Conservation (phyloP, 768 basidiomycete genomes). For the Lactarius hatsudake region DNA sequence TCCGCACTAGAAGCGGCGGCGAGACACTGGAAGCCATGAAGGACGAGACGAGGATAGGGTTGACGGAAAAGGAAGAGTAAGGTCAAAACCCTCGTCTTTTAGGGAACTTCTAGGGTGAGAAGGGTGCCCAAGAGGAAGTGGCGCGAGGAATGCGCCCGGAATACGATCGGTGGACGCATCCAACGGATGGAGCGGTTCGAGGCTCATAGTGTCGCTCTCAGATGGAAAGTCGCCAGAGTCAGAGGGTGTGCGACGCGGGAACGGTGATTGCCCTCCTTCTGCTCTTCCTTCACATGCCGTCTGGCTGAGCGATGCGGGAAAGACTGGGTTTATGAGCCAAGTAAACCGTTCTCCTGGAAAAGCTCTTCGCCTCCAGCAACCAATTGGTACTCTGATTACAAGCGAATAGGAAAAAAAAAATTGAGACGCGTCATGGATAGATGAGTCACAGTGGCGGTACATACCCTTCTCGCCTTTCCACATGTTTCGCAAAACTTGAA, state of each 20-base stretch:
- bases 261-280: slow-evolving; percentile 14
- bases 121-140: slow-evolving; percentile 26
- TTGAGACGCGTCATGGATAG: slow-evolving; percentile 3
- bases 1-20: slow-evolving; percentile 37
- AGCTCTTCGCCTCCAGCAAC: slow-evolving; percentile 81
- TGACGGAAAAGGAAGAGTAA: slow-evolving; percentile 21
- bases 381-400: slow-evolving; percentile 60
- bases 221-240: slow-evolving; percentile 23
- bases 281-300: slow-evolving; percentile 42
- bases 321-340: slow-evolving; percentile 40
- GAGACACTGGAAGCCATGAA: slow-evolving; percentile 18
- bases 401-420: slow-evolving; percentile 23
- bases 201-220: slow-evolving; percentile 7
- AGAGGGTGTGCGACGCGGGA: slow-evolving; percentile 36
- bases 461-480: slow-evolving; percentile 80
- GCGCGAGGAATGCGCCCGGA: slow-evolving; percentile 9
- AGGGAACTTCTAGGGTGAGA: slow-evolving; percentile 3
- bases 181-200: slow-evolving; percentile 7
- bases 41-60: slow-evolving; percentile 20
- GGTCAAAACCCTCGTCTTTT: slow-evolving; percentile 22
- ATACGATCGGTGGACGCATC: slow-evolving; percentile 4
- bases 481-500: slow-evolving; percentile 83
- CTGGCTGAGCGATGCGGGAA: slow-evolving; percentile 20
- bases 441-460: slow-evolving; percentile 24
- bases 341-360: slow-evolving; percentile 42